A percentile compares a stretch with the other conserved stretches of the same genome.
Evolutionary conservation across 1,284 basidiomycete species (phyloP).

Genomic region (Sporisorium scitamineum): DNA sequence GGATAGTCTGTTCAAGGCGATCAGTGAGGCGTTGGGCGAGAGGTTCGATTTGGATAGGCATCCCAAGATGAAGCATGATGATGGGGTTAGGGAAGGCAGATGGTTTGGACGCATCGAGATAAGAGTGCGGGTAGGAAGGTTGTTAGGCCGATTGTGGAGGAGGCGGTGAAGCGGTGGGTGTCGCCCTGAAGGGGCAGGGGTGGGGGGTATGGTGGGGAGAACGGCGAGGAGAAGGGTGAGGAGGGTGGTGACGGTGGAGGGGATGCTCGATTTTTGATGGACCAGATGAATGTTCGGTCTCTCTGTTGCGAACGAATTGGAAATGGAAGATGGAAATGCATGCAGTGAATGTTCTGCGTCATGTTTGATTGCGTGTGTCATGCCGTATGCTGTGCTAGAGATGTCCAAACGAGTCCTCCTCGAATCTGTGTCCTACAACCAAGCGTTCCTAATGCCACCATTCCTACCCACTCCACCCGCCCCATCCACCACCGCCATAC

Average conservation of each 20-base stretch:
- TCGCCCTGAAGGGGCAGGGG: slow-evolving; percentile 15
- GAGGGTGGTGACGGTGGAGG: too few species aligned
- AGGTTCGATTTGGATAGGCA: slow-evolving; percentile 27
- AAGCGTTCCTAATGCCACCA: slow-evolving; percentile 27
- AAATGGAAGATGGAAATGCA: not conserved
- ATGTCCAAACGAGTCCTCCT: not conserved
- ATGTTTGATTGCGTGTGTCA: not conserved
- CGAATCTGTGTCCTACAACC: slow-evolving; percentile 7
- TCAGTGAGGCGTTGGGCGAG: slow-evolving; percentile 33
- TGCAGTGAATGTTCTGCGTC: not conserved
- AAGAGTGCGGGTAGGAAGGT: slow-evolving; percentile 55
- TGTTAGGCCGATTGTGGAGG: slow-evolving; percentile 60
- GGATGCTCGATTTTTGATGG: not conserved
- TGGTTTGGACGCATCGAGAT: slow-evolving; percentile 52
- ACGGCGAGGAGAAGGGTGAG: too few species aligned
- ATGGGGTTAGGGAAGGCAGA: slow-evolving; percentile 22
- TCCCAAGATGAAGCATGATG: slow-evolving; percentile 8
- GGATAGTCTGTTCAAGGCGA: slow-evolving; percentile 47
- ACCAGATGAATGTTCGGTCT: not conserved
- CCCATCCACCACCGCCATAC: not conserved
- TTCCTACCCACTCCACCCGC: slow-evolving; percentile 4
- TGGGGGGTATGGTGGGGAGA: too few species aligned
- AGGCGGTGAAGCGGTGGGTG: slow-evolving; percentile 52
- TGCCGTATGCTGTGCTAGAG: not conserved
- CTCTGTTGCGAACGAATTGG: not conserved